Evolutionary conservation across 192 early-diverging fungal species (phyloP).

Genomic region (Coemansia sp.): DNA sequence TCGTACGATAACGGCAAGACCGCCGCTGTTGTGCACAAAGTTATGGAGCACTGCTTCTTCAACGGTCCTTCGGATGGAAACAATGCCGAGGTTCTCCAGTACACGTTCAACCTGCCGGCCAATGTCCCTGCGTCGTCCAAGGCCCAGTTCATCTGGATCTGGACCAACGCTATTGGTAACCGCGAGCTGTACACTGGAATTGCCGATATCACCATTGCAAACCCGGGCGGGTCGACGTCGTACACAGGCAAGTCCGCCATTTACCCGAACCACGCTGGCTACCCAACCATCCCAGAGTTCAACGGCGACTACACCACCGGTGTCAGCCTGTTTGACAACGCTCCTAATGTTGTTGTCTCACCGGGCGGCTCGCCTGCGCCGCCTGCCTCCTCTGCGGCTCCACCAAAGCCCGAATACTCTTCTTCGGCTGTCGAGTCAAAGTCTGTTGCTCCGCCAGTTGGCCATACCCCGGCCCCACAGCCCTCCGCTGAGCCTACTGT

Average conservation of each 20-base stretch:
- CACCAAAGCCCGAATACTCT: too few relatives aligned
- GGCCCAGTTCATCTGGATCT: conserved; percentile 59
- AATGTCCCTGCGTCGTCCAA: conserved; percentile 52
- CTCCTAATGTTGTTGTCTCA: too few relatives aligned
- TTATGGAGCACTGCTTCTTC: conserved; percentile 36
- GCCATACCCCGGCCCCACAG: too few relatives aligned
- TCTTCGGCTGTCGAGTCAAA: too few relatives aligned
- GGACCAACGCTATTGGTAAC: conserved; percentile 63
- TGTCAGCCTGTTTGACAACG: too few relatives aligned
- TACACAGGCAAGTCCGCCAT: conserved; percentile 25
- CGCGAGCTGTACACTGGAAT: conserved; percentile 47
- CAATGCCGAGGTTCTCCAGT: conserved; percentile 7
- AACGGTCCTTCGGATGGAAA: conserved; percentile 13
- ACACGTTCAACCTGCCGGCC: conserved; percentile 40
- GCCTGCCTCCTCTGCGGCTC: background rate
- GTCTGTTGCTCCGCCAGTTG: too few relatives aligned
- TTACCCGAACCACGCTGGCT: conserved; percentile 30
- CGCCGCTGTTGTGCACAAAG: conserved; percentile 57
- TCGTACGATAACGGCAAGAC: conserved; percentile 49
- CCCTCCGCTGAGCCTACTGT: too few relatives aligned
- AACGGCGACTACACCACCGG: background rate
- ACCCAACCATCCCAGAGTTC: conserved; percentile 54
- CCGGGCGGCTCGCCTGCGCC: too few relatives aligned
- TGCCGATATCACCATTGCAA: conserved; percentile 27
- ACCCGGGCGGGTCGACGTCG: conserved; percentile 13